Conservation (phyloP, 805 yeast genomes). For the Zygotorulaspora sp. region DNA sequence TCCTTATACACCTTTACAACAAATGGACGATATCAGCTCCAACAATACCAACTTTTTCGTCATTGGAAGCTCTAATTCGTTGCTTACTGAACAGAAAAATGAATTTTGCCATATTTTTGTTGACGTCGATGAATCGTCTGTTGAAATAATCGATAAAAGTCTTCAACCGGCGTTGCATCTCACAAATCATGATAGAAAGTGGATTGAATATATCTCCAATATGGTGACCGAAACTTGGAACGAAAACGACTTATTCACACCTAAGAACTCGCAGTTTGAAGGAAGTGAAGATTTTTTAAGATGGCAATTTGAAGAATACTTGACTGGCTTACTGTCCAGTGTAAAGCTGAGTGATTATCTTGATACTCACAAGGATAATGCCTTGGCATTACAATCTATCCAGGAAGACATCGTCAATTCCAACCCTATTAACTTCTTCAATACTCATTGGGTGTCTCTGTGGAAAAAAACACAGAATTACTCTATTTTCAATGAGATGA, state of each 20-base stretch:
- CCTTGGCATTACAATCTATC: constrained; percentile 35
- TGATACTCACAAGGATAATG: constrained; percentile 35
- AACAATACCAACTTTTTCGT: constrained; percentile 58
- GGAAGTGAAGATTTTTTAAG: constrained; percentile 89
- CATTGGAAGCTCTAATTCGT: constrained; percentile 84
- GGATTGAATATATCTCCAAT: constrained; percentile 55
- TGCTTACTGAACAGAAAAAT: constrained; percentile 61
- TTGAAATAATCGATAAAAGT: constrained; percentile 43
- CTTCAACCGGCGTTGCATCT: constrained; percentile 44
- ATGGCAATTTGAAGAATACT: constrained; percentile 84
- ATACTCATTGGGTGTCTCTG: constrained; percentile 41
- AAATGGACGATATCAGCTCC: constrained; percentile 64
- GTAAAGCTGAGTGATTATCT: constrained; percentile 64
- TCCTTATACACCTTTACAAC: constrained; percentile 94
- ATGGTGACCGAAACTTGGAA: constrained; percentile 48
- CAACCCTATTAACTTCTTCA: constrained; percentile 41
- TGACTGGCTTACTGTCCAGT: constrained; percentile 68
- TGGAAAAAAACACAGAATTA: constrained; percentile 59
- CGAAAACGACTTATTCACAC: constrained; percentile 37
- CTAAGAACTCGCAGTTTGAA: constrained; percentile 45
- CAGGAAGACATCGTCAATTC: constrained; percentile 29
- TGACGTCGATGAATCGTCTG: constrained; percentile 51
- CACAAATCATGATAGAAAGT: constrained; percentile 64
- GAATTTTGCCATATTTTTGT: constrained; percentile 67
- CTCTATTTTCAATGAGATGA: constrained; percentile 47